phyloP scores from a whole-genome alignment of 1,284 basidiomycete genomes.

The Schizopora paradoxa region DNA sequence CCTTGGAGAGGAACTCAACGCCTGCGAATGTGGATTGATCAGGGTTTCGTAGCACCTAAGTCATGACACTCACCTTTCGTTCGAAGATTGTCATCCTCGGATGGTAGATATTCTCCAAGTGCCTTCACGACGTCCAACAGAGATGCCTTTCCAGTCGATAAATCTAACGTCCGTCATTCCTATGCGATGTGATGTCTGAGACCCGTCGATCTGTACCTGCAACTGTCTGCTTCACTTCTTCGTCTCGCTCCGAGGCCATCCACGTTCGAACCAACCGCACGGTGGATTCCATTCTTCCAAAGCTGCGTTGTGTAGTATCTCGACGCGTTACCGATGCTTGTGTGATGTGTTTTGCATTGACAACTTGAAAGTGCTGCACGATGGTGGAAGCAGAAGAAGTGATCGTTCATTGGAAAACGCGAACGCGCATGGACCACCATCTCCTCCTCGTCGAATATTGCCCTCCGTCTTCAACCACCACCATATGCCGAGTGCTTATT shows the following conservation, averaged over 20 bases:
- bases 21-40: constrained; percentile 45
- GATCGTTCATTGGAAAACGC: too few relatives aligned
- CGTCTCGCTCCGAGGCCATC: constrained; percentile 59
- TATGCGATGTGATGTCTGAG: not conserved
- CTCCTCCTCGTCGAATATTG: too few relatives aligned
- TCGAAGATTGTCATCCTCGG: constrained; percentile 75
- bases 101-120: constrained; percentile 82
- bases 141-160: constrained; percentile 54
- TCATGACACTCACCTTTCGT: constrained; percentile 57
- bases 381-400: too few relatives aligned
- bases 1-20: constrained; percentile 64
- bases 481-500: constrained; percentile 12
- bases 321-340: too few relatives aligned
- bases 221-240: constrained; percentile 56
- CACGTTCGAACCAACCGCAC: constrained; percentile 66
- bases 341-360: too few relatives aligned
- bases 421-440: too few relatives aligned
- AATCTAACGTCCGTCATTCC: constrained; percentile 42
- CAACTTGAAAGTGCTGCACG: too few relatives aligned
- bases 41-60: not conserved
- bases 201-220: constrained; percentile 39
- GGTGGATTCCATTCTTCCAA: constrained; percentile 31
- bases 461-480: too few relatives aligned
- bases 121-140: constrained; percentile 83
- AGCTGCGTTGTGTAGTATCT: too few relatives aligned